Percentiles rank a stretch among this genome's conserved stretches.
phyloP scores from a whole-genome alignment of 2,329 filamentous ascomycete genomes.

The Hymenoscyphus occultus region DNA sequence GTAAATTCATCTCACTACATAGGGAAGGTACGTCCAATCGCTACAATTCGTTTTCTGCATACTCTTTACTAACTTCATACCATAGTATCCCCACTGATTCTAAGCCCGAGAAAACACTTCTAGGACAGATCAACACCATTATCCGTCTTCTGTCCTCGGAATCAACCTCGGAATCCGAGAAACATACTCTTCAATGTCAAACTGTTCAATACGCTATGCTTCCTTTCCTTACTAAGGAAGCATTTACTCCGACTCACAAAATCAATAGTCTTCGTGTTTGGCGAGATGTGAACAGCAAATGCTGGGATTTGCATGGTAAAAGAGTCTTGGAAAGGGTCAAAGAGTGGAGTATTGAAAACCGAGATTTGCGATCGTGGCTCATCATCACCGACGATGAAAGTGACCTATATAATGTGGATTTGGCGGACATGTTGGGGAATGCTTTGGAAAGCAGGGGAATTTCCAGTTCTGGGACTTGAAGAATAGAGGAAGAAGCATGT shows the following conservation, averaged over 20 bases:
- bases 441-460: not conserved
- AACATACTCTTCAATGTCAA: not conserved
- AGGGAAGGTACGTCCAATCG: not conserved
- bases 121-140: not conserved
- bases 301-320: not conserved
- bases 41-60: not conserved
- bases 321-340: not conserved
- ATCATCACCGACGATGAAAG: not conserved
- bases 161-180: not conserved
- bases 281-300: not conserved
- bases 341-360: not conserved
- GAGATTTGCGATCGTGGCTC: not conserved
- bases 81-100: not conserved
- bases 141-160: not conserved
- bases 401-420: not conserved
- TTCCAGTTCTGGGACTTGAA: too few species aligned
- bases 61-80: not conserved
- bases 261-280: not conserved
- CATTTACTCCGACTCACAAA: not conserved
- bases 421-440: not conserved
- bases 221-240: not conserved
- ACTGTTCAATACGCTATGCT: not conserved
- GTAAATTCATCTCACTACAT: not conserved
- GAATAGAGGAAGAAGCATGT: not conserved
- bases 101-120: not conserved